Percentiles rank a stretch among this genome's conserved stretches.
Evolutionary conservation across 2,329 filamentous ascomycete species (phyloP).

Genomic region (Periconia digitata): DNA sequence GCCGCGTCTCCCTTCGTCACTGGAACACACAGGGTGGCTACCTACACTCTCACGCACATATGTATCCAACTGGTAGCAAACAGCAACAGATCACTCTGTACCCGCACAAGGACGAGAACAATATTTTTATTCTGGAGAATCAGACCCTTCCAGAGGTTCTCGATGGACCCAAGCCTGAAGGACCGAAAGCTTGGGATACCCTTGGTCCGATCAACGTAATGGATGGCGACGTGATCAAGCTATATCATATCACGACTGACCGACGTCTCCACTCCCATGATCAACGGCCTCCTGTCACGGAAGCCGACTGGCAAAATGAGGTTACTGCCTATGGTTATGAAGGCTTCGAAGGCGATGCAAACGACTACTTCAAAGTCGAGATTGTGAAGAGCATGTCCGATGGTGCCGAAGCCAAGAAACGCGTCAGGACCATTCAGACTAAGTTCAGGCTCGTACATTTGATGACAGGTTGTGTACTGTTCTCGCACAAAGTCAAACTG

Average conservation of each 20-base stretch:
- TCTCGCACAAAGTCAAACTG: conserved; percentile 98
- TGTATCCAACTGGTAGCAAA: conserved; percentile 97
- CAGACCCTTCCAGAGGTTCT: conserved; percentile 84
- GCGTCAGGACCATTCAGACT: conserved; percentile 89
- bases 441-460: conserved; percentile 95
- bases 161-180: conserved; percentile 75
- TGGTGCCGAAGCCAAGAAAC: conserved; percentile 74
- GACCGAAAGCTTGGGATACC: conserved; percentile 81
- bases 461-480: conserved; percentile 95
- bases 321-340: conserved; percentile 97
- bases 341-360: conserved; percentile 94
- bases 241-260: conserved; percentile 82
- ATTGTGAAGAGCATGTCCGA: conserved; percentile 90
- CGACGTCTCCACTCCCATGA: conserved; percentile 96
- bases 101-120: conserved; percentile 99
- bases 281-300: conserved; percentile 61
- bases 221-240: conserved; percentile 76
- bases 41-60: conserved; percentile 92
- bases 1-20: conserved; percentile 82
- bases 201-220: conserved; percentile 69
- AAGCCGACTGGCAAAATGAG: conserved; percentile 81
- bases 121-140: conserved; percentile 91
- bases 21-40: conserved; percentile 98
- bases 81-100: conserved; percentile 99
- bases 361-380: conserved; percentile 92